Percentiles rank a stretch among this genome's conserved stretches.
phyloP scores from a whole-genome alignment of 371 early-diverging fungal genomes.

The Actinomucor elegans region DNA sequence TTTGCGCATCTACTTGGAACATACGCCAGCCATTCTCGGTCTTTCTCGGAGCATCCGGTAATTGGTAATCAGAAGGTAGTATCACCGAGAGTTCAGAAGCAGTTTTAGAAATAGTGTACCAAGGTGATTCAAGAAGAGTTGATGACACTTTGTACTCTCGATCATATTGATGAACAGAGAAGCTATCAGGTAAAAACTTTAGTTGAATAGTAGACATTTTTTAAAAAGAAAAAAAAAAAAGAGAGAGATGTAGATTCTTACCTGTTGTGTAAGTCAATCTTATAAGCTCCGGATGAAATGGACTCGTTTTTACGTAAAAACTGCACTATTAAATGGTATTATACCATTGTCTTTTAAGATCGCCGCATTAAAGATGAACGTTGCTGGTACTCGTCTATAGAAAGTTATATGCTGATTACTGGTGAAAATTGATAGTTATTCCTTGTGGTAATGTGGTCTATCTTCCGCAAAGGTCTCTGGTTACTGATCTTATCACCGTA shows the following conservation, averaged over 20 bases:
- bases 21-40: conserved; percentile 58
- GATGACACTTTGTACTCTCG: conserved; percentile 12
- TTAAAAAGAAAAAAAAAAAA: neutral
- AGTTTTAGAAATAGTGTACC: conserved; percentile 62
- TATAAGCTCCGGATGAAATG: neutral
- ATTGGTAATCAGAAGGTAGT: conserved; percentile 34
- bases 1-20: conserved; percentile 65
- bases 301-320: conserved; percentile 3
- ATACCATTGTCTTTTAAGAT: neutral
- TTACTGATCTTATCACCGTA: too few relatives aligned
- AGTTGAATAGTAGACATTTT: conserved; percentile 23
- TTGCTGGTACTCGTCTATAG: too few relatives aligned
- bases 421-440: too few relatives aligned
- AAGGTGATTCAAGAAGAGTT: conserved; percentile 27
- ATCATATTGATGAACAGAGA: conserved; percentile 37
- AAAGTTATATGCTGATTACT: too few relatives aligned
- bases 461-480: too few relatives aligned
- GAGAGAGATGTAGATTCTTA: neutral
- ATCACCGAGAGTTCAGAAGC: conserved; percentile 58
- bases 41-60: conserved; percentile 36
- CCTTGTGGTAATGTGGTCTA: too few relatives aligned
- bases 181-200: conserved; percentile 33
- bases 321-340: neutral
- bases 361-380: too few relatives aligned
- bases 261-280: too few relatives aligned